Percentiles rank a stretch among this genome's conserved stretches.
These are phyloP conservation scores for Evernia prunastri DNA, from an alignment of 495 filamentous ascomycete genomes.

Conservation along the genomic window DNA sequence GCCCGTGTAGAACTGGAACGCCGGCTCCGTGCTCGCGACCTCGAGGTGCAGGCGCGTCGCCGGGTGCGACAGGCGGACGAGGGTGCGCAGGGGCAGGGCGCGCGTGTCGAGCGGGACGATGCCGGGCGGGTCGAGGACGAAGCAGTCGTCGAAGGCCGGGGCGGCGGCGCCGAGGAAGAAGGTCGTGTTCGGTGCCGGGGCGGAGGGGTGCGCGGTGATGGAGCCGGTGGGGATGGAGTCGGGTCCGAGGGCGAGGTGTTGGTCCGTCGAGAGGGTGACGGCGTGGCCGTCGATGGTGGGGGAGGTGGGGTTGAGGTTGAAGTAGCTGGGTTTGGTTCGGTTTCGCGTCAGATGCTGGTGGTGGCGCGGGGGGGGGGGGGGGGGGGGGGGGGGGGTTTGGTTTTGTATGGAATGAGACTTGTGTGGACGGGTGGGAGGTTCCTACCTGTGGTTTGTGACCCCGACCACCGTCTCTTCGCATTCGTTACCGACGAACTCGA, in stretches of 20 bases:
- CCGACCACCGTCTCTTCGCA: conserved; percentile 82
- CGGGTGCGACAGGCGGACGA: conserved; percentile 64
- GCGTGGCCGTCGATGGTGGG: conserved; percentile 69
- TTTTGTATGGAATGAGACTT: neutral
- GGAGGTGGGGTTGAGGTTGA: conserved; percentile 63
- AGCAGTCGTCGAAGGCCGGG: conserved; percentile 85
- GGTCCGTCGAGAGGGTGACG: conserved; percentile 61
- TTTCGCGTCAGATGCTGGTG: neutral
- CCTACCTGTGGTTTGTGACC: conserved; percentile 90
- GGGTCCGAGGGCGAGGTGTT: conserved; percentile 67
- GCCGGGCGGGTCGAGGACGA: conserved; percentile 55
- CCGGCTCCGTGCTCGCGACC: conserved; percentile 81
- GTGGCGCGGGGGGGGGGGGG: no score
- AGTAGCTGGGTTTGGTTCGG: conserved; percentile 82
- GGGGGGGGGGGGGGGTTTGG: no score
- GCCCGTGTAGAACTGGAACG: conserved; percentile 95
- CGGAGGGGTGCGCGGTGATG: conserved; percentile 48
- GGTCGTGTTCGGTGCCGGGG: conserved; percentile 51
- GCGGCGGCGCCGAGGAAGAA: conserved; percentile 63
- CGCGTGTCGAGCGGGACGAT: conserved; percentile 72
- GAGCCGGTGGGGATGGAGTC: conserved; percentile 55
- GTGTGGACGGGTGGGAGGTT: conserved; percentile 4
- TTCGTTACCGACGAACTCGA: conserved; percentile 65
- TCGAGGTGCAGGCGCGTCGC: conserved; percentile 70
- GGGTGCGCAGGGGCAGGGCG: conserved; percentile 49